Evolutionary conservation across 495 filamentous ascomycete species (phyloP).

Genomic region (Hyaloscypha hepaticicola): DNA sequence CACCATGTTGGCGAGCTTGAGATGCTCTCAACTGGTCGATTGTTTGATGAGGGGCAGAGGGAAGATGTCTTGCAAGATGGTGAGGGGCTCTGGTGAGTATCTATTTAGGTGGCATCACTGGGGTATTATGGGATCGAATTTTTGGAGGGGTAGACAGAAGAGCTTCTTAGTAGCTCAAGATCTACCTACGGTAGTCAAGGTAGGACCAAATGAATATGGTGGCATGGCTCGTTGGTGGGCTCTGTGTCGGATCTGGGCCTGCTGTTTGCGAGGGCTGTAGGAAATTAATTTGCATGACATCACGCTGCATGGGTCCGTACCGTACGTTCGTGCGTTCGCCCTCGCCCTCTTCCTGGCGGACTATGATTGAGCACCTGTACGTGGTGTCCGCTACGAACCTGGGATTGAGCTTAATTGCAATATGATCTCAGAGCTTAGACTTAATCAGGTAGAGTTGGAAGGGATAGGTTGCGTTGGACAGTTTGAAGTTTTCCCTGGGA

Average conservation of each 20-base stretch:
- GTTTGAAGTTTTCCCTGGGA: too few species aligned
- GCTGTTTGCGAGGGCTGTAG: background rate
- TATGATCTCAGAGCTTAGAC: too few species aligned
- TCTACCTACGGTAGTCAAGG: background rate
- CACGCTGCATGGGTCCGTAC: slow-evolving; percentile 2
- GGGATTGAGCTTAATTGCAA: too few species aligned
- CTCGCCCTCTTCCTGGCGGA: too few species aligned
- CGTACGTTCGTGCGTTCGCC: too few species aligned
- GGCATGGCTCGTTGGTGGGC: background rate
- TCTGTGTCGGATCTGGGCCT: background rate
- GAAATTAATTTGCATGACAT: slow-evolving; percentile 3
- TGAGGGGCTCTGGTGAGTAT: background rate
- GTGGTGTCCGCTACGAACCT: too few species aligned
- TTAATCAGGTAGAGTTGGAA: too few species aligned
- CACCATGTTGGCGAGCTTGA: slow-evolving; percentile 25
- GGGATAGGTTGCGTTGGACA: too few species aligned
- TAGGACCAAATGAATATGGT: background rate
- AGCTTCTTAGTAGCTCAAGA: background rate
- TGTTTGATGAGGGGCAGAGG: background rate
- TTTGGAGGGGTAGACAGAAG: background rate
- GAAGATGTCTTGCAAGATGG: background rate
- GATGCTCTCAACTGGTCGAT: background rate
- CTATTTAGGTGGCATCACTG: background rate
- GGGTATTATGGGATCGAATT: background rate
- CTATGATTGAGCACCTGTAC: too few species aligned